phyloP scores from a whole-genome alignment of 2,329 filamentous ascomycete species.

The Colletotrichum kahawae region DNA sequence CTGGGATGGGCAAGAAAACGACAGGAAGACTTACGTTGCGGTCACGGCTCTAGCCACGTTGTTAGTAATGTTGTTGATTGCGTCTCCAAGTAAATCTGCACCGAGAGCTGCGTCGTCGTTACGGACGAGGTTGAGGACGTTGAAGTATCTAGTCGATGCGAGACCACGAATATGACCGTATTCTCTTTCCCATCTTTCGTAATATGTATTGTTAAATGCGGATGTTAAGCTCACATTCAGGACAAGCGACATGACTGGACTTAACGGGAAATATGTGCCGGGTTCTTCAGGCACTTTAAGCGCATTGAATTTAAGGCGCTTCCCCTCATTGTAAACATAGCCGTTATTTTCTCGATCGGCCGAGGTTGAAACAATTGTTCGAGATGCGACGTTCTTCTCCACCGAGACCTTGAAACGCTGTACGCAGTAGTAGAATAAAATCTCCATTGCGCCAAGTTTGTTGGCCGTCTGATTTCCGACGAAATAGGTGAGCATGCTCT shows the following conservation, averaged over 20 bases:
- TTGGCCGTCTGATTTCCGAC: no score
- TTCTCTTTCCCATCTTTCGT: neutral
- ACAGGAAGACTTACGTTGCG: neutral
- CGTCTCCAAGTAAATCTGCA: neutral
- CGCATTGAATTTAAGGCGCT: neutral
- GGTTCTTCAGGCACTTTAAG: neutral
- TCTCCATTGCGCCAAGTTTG: slow-evolving; percentile 6
- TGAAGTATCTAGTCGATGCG: neutral
- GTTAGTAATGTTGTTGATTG: neutral
- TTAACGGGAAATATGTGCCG: neutral
- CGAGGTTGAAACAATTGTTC: neutral
- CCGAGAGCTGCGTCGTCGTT: neutral
- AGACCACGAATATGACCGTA: neutral
- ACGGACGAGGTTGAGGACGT: neutral
- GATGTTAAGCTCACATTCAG: neutral
- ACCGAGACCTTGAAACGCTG: slow-evolving; percentile 14
- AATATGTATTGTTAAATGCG: neutral
- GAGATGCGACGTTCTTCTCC: neutral
- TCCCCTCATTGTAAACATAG: no score
- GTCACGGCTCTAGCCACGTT: neutral
- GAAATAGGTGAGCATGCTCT: no score
- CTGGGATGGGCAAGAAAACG: neutral
- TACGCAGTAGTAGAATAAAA: slow-evolving; percentile 21
- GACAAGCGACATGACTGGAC: neutral
- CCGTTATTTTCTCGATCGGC: neutral